Base-by-base conservation (phyloP, 495 filamentous ascomycete species). In the Hypoxylon fuscum region DNA sequence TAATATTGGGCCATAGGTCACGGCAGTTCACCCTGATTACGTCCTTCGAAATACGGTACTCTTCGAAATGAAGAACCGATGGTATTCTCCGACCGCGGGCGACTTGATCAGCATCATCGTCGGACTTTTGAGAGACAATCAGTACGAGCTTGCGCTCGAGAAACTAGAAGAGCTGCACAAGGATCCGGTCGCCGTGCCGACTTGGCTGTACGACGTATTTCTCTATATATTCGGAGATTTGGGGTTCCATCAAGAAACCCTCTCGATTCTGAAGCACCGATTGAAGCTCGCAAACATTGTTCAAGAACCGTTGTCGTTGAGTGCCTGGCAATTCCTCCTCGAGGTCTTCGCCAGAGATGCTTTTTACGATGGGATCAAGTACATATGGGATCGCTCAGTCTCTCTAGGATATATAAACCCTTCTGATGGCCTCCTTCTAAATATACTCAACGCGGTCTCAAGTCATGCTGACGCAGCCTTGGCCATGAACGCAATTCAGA, bases 21-120 rank as follows among this genome's bases (percentile, higher is more conserved):
- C 93, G 18, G 85, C 91, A 11, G 85, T 96, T 18, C 93, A 97
- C 72, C 93, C 94, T 0, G 88, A 97, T 72, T 93, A 95, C 60
- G 38, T 92, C 1, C 78, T 93, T 9, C 87, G 92, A 18, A 78
- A 81, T 31, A 78, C 88, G 25, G 78, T 96, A n/a, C 73, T 98
- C 20, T 70, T 79, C 38, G 85, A 85, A 17, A 88, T 93, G 82
- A 83, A 83, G 67, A 79, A 84, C 54, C 75, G 86, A 58, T 95
- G 90, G 88, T 83, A 90, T 38, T 74, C 77, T 1, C 70, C 96
- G 20, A 86, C 81, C 5, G 78, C 79, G 7, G 79, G 85, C 17
- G 91, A 87, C 12, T 86, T 81, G 76, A 81, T 87, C 68, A 83
- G 84, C 70, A 81, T 96, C 29, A 83, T 88, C 3, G 76, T 88